These are phyloP conservation scores for Cercophora newfieldiana DNA, from an alignment of 495 filamentous ascomycete species.

Conservation along the genomic window DNA sequence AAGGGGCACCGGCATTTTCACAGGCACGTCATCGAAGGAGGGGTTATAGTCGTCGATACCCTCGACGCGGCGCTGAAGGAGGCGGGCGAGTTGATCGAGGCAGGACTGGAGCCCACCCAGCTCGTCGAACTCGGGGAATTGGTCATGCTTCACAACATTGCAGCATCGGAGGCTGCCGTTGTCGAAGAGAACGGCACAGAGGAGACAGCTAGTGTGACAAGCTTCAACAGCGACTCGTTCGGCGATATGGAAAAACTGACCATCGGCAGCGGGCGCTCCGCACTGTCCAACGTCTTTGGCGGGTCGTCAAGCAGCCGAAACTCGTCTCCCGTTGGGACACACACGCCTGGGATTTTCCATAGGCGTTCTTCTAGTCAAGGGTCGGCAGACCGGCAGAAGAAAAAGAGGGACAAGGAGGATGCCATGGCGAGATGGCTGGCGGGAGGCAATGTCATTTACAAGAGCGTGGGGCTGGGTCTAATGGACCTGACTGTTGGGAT, in stretches of 20 bases:
- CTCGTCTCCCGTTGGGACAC: constrained; percentile 27
- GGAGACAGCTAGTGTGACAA: constrained; percentile 24
- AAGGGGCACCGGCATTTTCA: constrained; percentile 50
- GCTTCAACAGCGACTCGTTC: constrained; percentile 16
- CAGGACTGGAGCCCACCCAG: constrained; percentile 66
- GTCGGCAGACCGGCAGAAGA: constrained; percentile 23
- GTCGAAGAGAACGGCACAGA: constrained; percentile 14
- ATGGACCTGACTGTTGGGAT: constrained; percentile 80
- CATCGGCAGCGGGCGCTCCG: constrained; percentile 23
- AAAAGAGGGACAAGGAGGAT: constrained; percentile 48
- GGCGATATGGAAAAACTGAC: constrained; percentile 29
- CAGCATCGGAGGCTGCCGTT: constrained; percentile 23
- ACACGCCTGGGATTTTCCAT: constrained; percentile 22
- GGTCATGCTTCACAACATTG: constrained; percentile 57
- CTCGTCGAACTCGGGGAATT: constrained; percentile 83
- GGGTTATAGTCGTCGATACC: constrained; percentile 85
- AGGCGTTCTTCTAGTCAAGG: constrained; percentile 26
- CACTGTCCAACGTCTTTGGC: constrained; percentile 35
- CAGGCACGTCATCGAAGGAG: constrained; percentile 55
- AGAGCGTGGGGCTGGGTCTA: constrained; percentile 75
- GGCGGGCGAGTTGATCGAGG: constrained; percentile 85
- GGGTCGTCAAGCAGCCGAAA: constrained; percentile 30
- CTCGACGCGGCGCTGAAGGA: constrained; percentile 77
- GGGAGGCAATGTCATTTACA: constrained; percentile 83
- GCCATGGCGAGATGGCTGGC: constrained; percentile 70